Base-by-base conservation (phyloP, 768 basidiomycete genomes). In the Clitopilus hobsonii region DNA sequence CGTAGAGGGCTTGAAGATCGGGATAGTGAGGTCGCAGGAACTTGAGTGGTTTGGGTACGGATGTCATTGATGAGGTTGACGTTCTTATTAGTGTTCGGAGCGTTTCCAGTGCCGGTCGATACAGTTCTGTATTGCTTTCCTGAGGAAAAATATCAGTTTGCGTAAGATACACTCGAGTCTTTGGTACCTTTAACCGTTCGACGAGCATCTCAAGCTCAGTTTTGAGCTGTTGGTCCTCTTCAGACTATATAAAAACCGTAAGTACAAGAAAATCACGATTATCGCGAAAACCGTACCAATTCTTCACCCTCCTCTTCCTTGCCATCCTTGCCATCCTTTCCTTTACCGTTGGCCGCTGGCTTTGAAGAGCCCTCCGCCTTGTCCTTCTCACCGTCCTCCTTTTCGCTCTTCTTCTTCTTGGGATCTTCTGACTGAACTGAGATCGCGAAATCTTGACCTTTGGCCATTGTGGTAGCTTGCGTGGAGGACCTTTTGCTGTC, bases 11-110 rank as follows among this genome's bases (percentile, higher is more conserved):
- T 69, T 94, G 89, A 38, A 96, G 81, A 55, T 84, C 86, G 49
- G 89, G 90, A 68, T 96, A 99, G 67, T 94, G 89, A 28, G 94
- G 95, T 54, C 94, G 88, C 26, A 99, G 81, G 73, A 99, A 99
- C 74, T 99, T 99, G 55, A 99, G 81, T 25, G 97, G 97, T 75
- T 99, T 98, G 1, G 97, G 97, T 8, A 99, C 96, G 22, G 94
- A 95, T 10, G 97, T 99, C 96, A 99, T 98, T 5, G 94, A 97
- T 14, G 92, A 95, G 3, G 97, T 99, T 10, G 94, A 94, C 5
- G 96, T 98, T 65, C 93, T 81, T 65, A 98, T 98, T 38, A 98
- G 78, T 6, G 90, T 94, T 49, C 96, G 84, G 8, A 99, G 80
- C 3, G 93, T 93, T 74, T 99, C 96, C 13, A 99, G 79, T 24